A percentile compares a stretch with the other conserved stretches of the same genome.
These are phyloP conservation scores for Lenwebbia sp. DNA, from an alignment of 345 rosid species.

Conservation along the genomic window DNA sequence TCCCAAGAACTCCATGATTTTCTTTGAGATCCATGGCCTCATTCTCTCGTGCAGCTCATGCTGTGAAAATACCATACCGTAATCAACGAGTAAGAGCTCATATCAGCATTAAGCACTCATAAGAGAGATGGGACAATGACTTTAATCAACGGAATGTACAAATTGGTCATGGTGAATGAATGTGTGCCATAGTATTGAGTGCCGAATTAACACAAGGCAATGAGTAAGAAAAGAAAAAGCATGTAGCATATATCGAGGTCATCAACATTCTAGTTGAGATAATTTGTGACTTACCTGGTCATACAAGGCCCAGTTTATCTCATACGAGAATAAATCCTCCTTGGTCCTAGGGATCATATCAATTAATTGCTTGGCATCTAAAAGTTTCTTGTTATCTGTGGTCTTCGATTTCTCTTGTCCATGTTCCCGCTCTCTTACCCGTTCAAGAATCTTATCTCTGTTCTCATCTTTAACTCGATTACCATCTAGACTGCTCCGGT, in stretches of 20 bases:
- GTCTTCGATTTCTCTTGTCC: slow-evolving; percentile 55
- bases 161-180: not conserved
- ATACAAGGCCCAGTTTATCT: slow-evolving; percentile 85
- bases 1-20: slow-evolving; percentile 89
- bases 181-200: not conserved
- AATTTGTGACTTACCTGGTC: slow-evolving; percentile 53
- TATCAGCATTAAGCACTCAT: not conserved
- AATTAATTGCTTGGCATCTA: slow-evolving; percentile 93
- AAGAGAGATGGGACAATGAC: not conserved
- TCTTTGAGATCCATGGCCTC: slow-evolving; percentile 99
- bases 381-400: slow-evolving; percentile 69
- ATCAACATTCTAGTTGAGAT: not conserved
- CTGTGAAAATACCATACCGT: slow-evolving; percentile 13
- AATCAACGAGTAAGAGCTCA: not conserved
- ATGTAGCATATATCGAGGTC: not conserved
- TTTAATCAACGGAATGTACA: not conserved
- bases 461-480: slow-evolving; percentile 40
- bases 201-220: not conserved
- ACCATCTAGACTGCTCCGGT: slow-evolving; percentile 31
- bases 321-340: slow-evolving; percentile 84
- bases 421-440: slow-evolving; percentile 49
- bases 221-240: not conserved
- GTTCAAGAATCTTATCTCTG: slow-evolving; percentile 34
- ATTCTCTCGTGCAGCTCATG: slow-evolving; percentile 83
- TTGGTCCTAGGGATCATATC: slow-evolving; percentile 98